Conservation (phyloP, 2,329 filamentous ascomycete species). For the Monilinia fructicola region DNA sequence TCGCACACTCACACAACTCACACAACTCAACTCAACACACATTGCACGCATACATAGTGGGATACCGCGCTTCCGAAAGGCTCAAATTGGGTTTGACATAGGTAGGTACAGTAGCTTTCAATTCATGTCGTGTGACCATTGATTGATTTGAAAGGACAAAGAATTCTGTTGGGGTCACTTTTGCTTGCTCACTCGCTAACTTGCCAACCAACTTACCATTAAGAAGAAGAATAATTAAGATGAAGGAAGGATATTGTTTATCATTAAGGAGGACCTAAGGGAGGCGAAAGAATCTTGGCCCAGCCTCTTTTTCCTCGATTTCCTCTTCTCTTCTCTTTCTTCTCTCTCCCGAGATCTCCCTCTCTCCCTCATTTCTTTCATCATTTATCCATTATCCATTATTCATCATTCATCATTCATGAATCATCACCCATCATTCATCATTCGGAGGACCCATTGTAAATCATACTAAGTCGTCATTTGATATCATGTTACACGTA, state of each 20-base stretch:
- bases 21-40: too few relatives aligned
- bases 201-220: too few relatives aligned
- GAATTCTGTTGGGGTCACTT: neutral
- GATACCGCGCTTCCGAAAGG: constrained; percentile 9
- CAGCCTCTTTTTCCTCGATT: constrained; percentile 15
- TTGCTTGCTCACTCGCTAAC: neutral
- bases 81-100: neutral
- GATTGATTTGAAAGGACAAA: neutral
- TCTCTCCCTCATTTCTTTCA: too few relatives aligned
- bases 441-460: too few relatives aligned
- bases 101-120: too few relatives aligned
- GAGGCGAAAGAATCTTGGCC: constrained; percentile 11
- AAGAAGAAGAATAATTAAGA: neutral
- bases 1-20: too few relatives aligned
- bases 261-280: neutral
- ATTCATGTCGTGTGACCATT: constrained; percentile 12
- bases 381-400: too few relatives aligned
- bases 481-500: neutral
- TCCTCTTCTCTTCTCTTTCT: neutral
- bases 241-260: too few relatives aligned
- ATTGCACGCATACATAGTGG: too few relatives aligned
- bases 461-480: too few relatives aligned
- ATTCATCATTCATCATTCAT: neutral
- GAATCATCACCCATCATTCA: too few relatives aligned
- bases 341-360: neutral